These are phyloP conservation scores for Yamadazyma kitorensis DNA, from an alignment of 805 yeast genomes.

Conservation along the genomic window DNA sequence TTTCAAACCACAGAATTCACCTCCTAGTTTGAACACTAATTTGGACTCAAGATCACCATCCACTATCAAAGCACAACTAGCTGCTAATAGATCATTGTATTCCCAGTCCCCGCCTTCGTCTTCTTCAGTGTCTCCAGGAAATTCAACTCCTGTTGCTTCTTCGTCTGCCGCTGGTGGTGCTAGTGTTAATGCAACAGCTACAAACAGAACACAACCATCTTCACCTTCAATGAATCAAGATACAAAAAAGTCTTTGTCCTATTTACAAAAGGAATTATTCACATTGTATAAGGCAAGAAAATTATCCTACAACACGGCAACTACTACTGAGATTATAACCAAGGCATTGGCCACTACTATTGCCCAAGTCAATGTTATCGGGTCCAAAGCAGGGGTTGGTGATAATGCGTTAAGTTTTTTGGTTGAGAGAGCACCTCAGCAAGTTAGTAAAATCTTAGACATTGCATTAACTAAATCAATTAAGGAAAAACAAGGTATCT, in stretches of 20 bases:
- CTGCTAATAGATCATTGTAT: constrained; percentile 39
- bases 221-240: constrained; percentile 48
- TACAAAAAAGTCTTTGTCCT: constrained; percentile 72
- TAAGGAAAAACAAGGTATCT: constrained; percentile 34
- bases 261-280: constrained; percentile 82
- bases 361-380: constrained; percentile 84
- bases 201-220: too few relatives aligned
- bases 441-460: constrained; percentile 72
- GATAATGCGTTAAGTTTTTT: constrained; percentile 76
- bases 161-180: too few relatives aligned
- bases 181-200: too few relatives aligned
- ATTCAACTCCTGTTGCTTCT: too few relatives aligned
- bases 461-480: constrained; percentile 82
- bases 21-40: constrained; percentile 1
- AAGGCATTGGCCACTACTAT: constrained; percentile 92
- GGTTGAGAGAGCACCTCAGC: constrained; percentile 79
- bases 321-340: constrained; percentile 81
- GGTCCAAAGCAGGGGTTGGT: constrained; percentile 77
- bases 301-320: constrained; percentile 67
- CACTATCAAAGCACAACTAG: constrained; percentile 44
- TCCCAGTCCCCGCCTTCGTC: constrained; percentile 17
- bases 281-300: constrained; percentile 74
- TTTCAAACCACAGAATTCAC: constrained; percentile 25
- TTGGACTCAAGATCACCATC: constrained; percentile 8
- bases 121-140: constrained; percentile 13